Percentiles rank a stretch among this genome's conserved stretches.
Evolutionary conservation across 257 asterid genomes (phyloP).

Genomic region (Salvia rosmarinus): DNA sequence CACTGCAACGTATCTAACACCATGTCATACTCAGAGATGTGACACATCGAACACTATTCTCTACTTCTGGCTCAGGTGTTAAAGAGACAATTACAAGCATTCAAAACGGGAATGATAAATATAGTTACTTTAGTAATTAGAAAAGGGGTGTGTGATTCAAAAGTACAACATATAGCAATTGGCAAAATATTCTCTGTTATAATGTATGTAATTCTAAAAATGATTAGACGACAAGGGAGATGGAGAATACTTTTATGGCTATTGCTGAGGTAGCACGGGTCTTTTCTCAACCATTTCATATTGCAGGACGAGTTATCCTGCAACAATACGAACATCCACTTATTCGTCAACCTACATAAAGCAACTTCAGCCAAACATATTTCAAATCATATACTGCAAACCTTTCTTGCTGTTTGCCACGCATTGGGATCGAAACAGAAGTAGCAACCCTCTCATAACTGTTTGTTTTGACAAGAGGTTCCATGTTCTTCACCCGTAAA

Average conservation of each 20-base stretch:
- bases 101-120: conserved; percentile 8
- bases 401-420: conserved; percentile 80
- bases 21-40: not conserved
- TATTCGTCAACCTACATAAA: not conserved
- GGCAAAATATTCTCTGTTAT: conserved; percentile 22
- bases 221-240: conserved; percentile 17
- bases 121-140: conserved; percentile 21
- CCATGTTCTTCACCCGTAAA: conserved; percentile 60
- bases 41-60: not conserved
- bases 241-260: not conserved
- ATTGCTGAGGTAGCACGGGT: conserved; percentile 55
- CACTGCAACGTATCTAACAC: not conserved
- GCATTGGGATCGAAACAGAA: conserved; percentile 71
- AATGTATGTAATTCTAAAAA: conserved; percentile 15
- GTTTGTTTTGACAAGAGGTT: conserved; percentile 67
- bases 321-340: conserved; percentile 22
- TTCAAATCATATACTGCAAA: conserved; percentile 28
- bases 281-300: conserved; percentile 75
- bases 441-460: conserved; percentile 75
- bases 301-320: conserved; percentile 77
- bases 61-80: not conserved
- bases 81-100: not conserved
- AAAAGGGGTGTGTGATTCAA: conserved; percentile 33
- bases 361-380: not conserved
- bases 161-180: conserved; percentile 33